Evolutionary conservation across 2,329 filamentous ascomycete species (phyloP).

Genomic region (Diaporthe capsici): DNA sequence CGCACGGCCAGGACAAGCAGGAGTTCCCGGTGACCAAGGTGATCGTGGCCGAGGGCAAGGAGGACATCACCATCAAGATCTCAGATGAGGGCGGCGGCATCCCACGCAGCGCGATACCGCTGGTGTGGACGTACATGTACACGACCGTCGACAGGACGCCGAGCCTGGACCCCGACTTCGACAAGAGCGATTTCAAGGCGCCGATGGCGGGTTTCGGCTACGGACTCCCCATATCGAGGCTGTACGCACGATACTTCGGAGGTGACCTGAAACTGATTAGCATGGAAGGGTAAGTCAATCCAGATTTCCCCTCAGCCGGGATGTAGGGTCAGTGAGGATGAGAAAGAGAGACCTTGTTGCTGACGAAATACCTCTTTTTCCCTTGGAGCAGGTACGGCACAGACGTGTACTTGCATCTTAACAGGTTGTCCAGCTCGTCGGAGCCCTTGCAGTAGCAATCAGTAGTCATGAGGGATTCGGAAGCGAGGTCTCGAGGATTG

Average conservation of each 20-base stretch:
- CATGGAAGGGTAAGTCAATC: conserved; percentile 90
- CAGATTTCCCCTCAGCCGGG: conserved; percentile 12
- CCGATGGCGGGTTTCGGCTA: conserved; percentile 99
- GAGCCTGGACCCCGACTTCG: conserved; percentile 95
- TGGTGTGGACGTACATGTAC: conserved; percentile 99
- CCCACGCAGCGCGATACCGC: conserved; percentile 89
- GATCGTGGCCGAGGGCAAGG: conserved; percentile 96
- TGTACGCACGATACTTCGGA: conserved; percentile 97
- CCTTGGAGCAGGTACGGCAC: conserved; percentile 83
- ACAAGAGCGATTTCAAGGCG: conserved; percentile 99
- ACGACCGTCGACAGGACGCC: conserved; percentile 98
- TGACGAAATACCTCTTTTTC: conserved; percentile 42
- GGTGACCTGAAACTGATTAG: conserved; percentile 97
- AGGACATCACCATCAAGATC: conserved; percentile 99
- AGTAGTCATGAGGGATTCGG: conserved; percentile 87
- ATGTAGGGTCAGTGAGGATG: background rate
- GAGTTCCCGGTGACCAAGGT: conserved; percentile 98
- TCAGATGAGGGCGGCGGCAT: conserved; percentile 97
- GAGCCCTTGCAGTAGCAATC: conserved; percentile 96
- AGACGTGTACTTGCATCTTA: conserved; percentile 97
- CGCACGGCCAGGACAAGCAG: conserved; percentile 93
- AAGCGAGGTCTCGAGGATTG: conserved; percentile 73
- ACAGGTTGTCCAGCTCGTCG: conserved; percentile 93
- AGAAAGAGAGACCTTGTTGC: background rate
- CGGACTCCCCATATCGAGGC: conserved; percentile 90